Evolutionary conservation across 1,139 yeast genomes (phyloP), one percentile per base, ranked within the genome.

Genomic region (Lodderomyces jiufengensis): DNA sequence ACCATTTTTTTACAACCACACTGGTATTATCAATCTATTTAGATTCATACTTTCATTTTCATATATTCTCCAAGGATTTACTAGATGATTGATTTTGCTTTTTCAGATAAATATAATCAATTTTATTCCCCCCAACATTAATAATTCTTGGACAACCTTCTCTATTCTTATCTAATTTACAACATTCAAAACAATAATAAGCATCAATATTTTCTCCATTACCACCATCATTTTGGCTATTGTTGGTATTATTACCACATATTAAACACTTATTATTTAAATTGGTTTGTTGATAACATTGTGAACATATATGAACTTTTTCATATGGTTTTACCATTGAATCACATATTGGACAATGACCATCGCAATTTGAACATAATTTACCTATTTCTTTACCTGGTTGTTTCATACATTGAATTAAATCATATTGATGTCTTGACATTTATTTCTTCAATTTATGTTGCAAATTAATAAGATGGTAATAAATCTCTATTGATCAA

Each of bases 61-160:
- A 35, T 20, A 21, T 31, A 24, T 32, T 27, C 28, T 31, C 27
- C 24, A 33, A 30, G 12, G 33, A 24, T 27, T 34, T 35, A 14
- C 14, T 20, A 23, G 29, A 28, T 5, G 20, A 18, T 18, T 18
- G 20, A 24, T 35, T 36, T 32, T 40, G 41, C 29, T 45, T 48
- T 60, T 74, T 76, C 47, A 79, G 85, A 51, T 75, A 81, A 47
- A 78, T 76, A 62, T 74, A 66, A 49, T 85, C 95, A 9, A 80
- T 70, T 52, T 78, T 75, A 40, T 80, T 75, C 23, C 87, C 76
- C 3, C 97, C 97, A 36, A 87, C 66, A 51, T 88, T 90, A 16
- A 84, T 58, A 34, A 90, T 77, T 48, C 84, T 73, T 0, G 97
- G 97, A 61, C 98, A 90, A 2, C 98, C 98, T 54, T 90, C 96